Conservation (phyloP, 805 yeast species). For the Yarrowia keelungensis region DNA sequence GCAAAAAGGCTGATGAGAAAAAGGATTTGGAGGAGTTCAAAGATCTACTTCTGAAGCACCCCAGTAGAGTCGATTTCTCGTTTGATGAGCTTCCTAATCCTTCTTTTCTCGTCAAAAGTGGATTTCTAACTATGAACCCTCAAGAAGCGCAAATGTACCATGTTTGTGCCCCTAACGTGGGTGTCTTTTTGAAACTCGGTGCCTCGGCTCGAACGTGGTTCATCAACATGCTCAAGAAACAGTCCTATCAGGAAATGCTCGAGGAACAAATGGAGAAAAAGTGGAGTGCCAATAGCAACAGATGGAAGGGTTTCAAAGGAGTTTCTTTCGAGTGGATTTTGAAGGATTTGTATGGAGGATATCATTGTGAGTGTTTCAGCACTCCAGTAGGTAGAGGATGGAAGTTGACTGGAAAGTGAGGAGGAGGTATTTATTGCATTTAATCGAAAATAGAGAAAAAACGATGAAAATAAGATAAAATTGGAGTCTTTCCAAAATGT, state of each 20-base stretch:
- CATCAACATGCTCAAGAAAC: conserved; percentile 46
- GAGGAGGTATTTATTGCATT: conserved; percentile 12
- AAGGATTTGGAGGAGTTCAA: conserved; percentile 9
- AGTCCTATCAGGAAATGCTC: conserved; percentile 51
- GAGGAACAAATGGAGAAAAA: conserved; percentile 49
- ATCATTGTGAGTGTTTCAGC: conserved; percentile 61
- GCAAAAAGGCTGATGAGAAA: neutral
- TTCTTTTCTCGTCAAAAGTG: conserved; percentile 46
- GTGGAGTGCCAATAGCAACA: conserved; percentile 46
- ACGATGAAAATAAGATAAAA: too few species aligned
- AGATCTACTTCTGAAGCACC: conserved; percentile 38
- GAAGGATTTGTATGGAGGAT: conserved; percentile 63
- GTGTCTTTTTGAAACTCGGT: conserved; percentile 50
- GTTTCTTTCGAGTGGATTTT: conserved; percentile 60
- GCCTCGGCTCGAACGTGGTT: conserved; percentile 51
- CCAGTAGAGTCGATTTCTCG: conserved; percentile 47
- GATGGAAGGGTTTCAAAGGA: conserved; percentile 60
- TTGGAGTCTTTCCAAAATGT: too few species aligned
- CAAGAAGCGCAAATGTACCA: conserved; percentile 47
- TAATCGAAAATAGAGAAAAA: too few species aligned
- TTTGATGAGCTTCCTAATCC: conserved; percentile 44
- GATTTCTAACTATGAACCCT: conserved; percentile 50
- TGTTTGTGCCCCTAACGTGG: conserved; percentile 51
- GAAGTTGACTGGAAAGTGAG: conserved; percentile 56
- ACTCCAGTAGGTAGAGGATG: conserved; percentile 70